A percentile compares a stretch with the other conserved stretches of the same genome.
These are phyloP conservation scores for Diaporthe citriasiana DNA, from an alignment of 2,329 filamentous ascomycete species.

Conservation along the genomic window DNA sequence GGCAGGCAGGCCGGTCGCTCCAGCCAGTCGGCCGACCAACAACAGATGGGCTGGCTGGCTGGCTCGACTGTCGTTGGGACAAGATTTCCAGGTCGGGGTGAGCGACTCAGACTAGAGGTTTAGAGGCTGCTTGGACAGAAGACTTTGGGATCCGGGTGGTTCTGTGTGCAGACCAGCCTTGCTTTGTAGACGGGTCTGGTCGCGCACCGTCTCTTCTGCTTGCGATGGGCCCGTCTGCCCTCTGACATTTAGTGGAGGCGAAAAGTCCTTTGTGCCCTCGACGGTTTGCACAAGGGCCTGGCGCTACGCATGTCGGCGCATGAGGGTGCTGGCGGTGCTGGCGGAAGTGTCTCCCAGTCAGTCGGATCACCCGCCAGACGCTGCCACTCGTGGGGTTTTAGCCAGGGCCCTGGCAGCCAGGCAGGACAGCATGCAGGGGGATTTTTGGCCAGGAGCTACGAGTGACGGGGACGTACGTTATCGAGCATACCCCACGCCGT, in stretches of 20 bases:
- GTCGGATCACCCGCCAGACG: slow-evolving; percentile 6
- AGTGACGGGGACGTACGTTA: slow-evolving; percentile 7
- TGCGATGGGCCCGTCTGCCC: slow-evolving; percentile 1
- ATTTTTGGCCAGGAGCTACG: background rate
- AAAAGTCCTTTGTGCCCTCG: background rate
- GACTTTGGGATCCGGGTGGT: background rate
- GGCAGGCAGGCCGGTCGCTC: slow-evolving; percentile 1
- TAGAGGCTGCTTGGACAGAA: background rate
- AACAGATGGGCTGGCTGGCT: background rate
- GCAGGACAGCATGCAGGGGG: background rate
- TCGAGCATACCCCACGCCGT: slow-evolving; percentile 37
- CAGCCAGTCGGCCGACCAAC: slow-evolving; percentile 8
- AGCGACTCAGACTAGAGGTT: slow-evolving; percentile 1
- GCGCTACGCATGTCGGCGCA: background rate
- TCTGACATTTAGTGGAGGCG: too few species aligned
- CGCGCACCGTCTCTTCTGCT: too few species aligned
- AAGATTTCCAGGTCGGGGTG: slow-evolving; percentile 3
- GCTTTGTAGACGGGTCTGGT: too few species aligned
- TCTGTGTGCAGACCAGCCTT: slow-evolving; percentile 25
- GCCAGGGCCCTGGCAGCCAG: background rate
- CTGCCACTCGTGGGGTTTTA: slow-evolving; percentile 20
- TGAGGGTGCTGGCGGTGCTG: background rate
- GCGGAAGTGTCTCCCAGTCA: slow-evolving; percentile 1
- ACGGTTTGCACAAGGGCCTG: background rate
- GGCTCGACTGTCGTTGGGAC: slow-evolving; percentile 10